Percentiles rank a stretch among this genome's conserved stretches.
Conservation (phyloP, 306 rosid genomes). For the Corylus americana region DNA sequence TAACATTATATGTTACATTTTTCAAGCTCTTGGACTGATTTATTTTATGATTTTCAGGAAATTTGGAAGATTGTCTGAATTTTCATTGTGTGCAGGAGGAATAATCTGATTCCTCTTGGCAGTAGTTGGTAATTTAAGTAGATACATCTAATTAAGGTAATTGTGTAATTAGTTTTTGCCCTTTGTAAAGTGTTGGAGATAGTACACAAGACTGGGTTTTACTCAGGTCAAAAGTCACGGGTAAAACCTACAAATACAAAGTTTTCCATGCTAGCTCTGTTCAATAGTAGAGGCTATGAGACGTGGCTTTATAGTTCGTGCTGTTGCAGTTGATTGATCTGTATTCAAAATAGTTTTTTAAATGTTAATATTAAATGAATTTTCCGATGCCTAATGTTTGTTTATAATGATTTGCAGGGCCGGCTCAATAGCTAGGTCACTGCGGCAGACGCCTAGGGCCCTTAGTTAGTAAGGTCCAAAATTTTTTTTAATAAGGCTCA, state of each 20-base stretch:
- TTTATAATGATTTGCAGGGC: background rate
- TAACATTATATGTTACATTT: background rate
- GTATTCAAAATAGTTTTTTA: background rate
- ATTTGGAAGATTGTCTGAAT: background rate
- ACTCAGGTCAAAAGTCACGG: too few relatives aligned
- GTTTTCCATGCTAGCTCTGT: background rate
- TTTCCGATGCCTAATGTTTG: background rate
- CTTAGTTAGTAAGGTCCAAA: too few relatives aligned
- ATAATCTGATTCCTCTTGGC: background rate
- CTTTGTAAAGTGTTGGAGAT: background rate
- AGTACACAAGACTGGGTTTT: background rate
- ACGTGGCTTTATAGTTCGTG: background rate
- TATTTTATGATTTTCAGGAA: background rate
- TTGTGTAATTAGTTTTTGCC: background rate
- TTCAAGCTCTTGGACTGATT: background rate
- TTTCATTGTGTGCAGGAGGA: background rate
- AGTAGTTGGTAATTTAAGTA: background rate
- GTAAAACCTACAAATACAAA: background rate
- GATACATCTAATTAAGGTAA: background rate
- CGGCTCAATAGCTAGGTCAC: too few relatives aligned
- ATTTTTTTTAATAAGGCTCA: too few relatives aligned
- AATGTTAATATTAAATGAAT: background rate
- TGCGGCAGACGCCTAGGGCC: too few relatives aligned
- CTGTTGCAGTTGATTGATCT: background rate
- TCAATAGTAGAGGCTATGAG: background rate